Percentiles rank a stretch among this genome's conserved stretches.
Conservation (phyloP, 495 filamentous ascomycete genomes). For the Xylaria grammica region DNA sequence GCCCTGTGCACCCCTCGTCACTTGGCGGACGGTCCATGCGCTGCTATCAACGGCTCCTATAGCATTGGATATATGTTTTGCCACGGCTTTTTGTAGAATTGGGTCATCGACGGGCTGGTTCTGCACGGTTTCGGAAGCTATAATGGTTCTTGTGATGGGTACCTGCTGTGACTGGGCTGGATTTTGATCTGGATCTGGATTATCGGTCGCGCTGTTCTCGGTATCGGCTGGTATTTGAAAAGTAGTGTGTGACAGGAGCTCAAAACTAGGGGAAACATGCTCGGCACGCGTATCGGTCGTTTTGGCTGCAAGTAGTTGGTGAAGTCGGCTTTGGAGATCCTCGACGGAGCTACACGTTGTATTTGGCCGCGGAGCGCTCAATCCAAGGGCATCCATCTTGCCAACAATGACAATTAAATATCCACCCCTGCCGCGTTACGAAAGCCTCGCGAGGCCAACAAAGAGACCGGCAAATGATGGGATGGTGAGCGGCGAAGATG, state of each 20-base stretch:
- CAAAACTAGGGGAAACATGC: constrained; percentile 44
- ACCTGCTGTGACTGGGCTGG: constrained; percentile 32
- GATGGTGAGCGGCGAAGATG: constrained; percentile 1
- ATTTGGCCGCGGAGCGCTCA: constrained; percentile 33
- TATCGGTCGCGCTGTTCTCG: constrained; percentile 39
- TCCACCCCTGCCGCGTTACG: neutral
- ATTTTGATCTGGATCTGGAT: constrained; percentile 24
- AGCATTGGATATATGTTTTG: constrained; percentile 45
- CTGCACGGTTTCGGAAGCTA: constrained; percentile 45
- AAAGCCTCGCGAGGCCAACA: neutral
- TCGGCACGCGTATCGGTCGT: constrained; percentile 47
- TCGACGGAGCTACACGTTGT: constrained; percentile 43
- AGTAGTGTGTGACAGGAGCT: constrained; percentile 41
- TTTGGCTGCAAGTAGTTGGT: constrained; percentile 38
- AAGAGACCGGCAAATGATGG: neutral
- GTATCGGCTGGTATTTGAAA: constrained; percentile 43
- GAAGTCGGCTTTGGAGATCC: constrained; percentile 47
- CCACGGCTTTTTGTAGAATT: constrained; percentile 45
- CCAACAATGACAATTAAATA: neutral
- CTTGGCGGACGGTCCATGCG: constrained; percentile 46
- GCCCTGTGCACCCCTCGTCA: constrained; percentile 46
- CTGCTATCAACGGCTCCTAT: constrained; percentile 47
- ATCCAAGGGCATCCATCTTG: constrained; percentile 45
- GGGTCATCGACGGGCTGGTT: constrained; percentile 51
- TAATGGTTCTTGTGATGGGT: constrained; percentile 29